Conservation (phyloP, 306 rosid species). For the Malus orientalis region DNA sequence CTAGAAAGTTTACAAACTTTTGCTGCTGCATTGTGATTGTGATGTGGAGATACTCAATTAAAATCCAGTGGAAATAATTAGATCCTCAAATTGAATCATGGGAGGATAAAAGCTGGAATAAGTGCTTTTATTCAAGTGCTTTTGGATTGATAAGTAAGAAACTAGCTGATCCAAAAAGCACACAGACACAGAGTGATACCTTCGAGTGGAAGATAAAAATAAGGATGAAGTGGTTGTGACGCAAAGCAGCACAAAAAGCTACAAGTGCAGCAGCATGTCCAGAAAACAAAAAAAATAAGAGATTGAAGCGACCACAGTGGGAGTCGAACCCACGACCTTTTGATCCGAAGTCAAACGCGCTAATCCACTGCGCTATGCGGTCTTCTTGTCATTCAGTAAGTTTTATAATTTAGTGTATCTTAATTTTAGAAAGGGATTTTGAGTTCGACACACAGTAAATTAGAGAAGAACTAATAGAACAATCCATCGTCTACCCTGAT, state of each 20-base stretch:
- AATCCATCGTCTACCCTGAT: too few species aligned
- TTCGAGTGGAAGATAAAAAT: neutral
- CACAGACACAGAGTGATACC: neutral
- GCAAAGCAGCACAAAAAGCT: neutral
- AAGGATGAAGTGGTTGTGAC: neutral
- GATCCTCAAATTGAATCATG: neutral
- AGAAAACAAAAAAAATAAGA: neutral
- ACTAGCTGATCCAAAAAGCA: neutral
- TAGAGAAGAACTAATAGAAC: too few species aligned
- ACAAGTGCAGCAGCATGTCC: neutral
- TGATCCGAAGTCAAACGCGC: slow-evolving; percentile 64
- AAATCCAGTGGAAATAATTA: neutral
- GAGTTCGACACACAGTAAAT: too few species aligned
- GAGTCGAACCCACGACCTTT: slow-evolving; percentile 63
- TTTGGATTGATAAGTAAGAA: too few species aligned
- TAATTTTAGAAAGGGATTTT: too few species aligned
- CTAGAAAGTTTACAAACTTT: neutral
- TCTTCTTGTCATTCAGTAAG: neutral
- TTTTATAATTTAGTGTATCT: too few species aligned
- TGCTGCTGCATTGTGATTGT: neutral
- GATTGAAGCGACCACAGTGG: slow-evolving; percentile 29
- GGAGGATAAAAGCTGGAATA: neutral
- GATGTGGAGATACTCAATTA: neutral
- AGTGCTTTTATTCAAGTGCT: too few species aligned
- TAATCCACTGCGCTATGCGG: slow-evolving; percentile 53